Percentiles rank a stretch among this genome's conserved stretches.
phyloP scores from a whole-genome alignment of 306 rosid species.

The Alnus glutinosa region DNA sequence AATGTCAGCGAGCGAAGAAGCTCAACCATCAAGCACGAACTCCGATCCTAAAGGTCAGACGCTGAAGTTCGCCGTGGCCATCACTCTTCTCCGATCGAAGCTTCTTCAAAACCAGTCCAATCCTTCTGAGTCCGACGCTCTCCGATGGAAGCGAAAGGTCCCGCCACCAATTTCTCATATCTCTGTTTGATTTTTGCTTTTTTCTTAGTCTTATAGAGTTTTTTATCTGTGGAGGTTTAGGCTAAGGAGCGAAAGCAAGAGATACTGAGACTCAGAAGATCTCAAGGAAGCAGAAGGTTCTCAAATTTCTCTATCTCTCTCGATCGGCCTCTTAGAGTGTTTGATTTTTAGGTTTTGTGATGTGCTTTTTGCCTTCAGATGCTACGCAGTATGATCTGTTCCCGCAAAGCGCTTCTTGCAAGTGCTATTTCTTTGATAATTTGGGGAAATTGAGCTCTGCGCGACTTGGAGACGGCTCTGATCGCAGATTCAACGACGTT shows the following conservation, averaged over 20 bases:
- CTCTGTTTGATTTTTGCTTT: constrained; percentile 6
- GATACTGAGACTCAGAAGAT: constrained; percentile 68
- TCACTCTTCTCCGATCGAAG: constrained; percentile 76
- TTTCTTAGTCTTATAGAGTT: constrained; percentile 8
- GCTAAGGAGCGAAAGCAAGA: constrained; percentile 91
- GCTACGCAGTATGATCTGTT: constrained; percentile 65
- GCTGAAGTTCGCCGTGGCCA: constrained; percentile 72
- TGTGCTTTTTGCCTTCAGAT: constrained; percentile 46
- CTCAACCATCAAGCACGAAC: neutral
- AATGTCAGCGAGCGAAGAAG: constrained; percentile 46
- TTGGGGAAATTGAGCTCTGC: constrained; percentile 55
- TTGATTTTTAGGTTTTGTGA: neutral
- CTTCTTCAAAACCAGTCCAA: constrained; percentile 29
- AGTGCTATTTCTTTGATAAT: constrained; percentile 79
- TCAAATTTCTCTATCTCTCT: neutral
- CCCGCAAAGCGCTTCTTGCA: constrained; percentile 76
- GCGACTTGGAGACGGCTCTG: constrained; percentile 36
- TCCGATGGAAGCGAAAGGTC: constrained; percentile 96
- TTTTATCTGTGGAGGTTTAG: constrained; percentile 39
- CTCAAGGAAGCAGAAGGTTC: constrained; percentile 79
- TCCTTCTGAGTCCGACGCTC: constrained; percentile 55
- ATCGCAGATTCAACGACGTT: constrained; percentile 70
- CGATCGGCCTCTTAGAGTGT: neutral
- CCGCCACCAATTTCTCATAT: neutral
- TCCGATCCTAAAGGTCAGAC: constrained; percentile 47